A percentile compares a stretch with the other conserved stretches of the same genome.
Evolutionary conservation across 2,329 filamentous ascomycete species (phyloP).

Genomic region (Pseudopyricularia cyperi): DNA sequence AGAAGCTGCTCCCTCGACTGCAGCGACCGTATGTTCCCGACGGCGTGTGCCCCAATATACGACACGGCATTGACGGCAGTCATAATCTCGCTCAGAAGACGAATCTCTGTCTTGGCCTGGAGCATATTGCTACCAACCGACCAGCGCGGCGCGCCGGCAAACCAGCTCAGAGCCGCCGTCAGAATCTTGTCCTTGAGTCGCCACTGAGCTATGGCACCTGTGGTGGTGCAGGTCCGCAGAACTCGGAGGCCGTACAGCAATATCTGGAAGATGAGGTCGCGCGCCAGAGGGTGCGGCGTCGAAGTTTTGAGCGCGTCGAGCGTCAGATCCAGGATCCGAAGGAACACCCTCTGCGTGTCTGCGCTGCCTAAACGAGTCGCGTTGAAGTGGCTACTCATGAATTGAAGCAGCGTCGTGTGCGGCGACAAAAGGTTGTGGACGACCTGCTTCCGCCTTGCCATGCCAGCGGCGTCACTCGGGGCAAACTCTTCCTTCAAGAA

Average conservation of each 20-base stretch:
- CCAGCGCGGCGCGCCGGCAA: constrained; percentile 71
- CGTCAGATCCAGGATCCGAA: constrained; percentile 68
- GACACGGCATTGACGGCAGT: constrained; percentile 51
- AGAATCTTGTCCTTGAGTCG: constrained; percentile 80
- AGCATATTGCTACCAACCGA: constrained; percentile 90
- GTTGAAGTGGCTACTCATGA: constrained; percentile 89
- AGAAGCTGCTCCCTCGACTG: constrained; percentile 76
- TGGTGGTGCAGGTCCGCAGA: constrained; percentile 57
- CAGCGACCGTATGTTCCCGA: constrained; percentile 49
- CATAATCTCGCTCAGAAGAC: constrained; percentile 65
- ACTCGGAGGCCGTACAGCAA: constrained; percentile 72
- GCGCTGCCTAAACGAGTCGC: constrained; percentile 75
- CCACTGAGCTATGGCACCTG: constrained; percentile 55
- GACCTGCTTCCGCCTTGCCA: constrained; percentile 63
- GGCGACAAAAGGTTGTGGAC: constrained; percentile 77
- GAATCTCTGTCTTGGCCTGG: constrained; percentile 86
- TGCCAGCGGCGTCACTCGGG: constrained; percentile 66
- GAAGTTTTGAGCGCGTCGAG: constrained; percentile 60
- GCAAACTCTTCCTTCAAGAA: constrained; percentile 86
- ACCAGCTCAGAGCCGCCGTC: constrained; percentile 82
- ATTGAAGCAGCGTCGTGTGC: constrained; percentile 74
- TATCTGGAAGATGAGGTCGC: constrained; percentile 85
- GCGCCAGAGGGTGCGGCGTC: constrained; percentile 68
- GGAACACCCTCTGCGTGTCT: constrained; percentile 70
- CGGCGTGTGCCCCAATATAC: constrained; percentile 39